phyloP scores from a whole-genome alignment of 768 basidiomycete genomes.

The Polyporus arcularius region DNA sequence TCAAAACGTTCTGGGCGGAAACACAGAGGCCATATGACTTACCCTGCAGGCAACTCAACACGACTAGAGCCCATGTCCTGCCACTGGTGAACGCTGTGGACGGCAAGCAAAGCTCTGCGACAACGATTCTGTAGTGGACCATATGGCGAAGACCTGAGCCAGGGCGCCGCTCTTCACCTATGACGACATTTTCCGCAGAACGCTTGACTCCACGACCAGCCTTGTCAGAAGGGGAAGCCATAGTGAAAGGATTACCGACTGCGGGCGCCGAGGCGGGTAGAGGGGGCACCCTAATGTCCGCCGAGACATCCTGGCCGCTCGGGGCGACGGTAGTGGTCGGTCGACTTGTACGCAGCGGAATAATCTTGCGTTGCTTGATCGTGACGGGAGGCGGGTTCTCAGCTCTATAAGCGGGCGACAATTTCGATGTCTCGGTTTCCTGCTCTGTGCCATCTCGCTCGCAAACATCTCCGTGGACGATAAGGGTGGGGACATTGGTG shows the following conservation, averaged over 20 bases:
- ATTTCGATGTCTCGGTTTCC: background rate
- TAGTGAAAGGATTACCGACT: no score
- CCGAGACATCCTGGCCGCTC: background rate
- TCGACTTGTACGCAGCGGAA: background rate
- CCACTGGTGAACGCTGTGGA: background rate
- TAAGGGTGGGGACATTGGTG: background rate
- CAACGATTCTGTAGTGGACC: constrained; percentile 14
- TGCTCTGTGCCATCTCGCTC: background rate
- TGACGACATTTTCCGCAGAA: background rate
- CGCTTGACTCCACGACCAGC: background rate
- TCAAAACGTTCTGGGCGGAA: background rate
- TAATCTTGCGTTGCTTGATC: background rate
- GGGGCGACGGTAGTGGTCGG: background rate
- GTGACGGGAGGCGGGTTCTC: background rate
- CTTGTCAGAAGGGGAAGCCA: background rate
- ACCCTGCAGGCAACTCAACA: background rate
- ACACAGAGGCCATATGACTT: background rate
- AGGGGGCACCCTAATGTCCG: background rate
- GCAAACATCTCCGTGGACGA: constrained; percentile 7
- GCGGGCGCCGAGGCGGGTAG: no score
- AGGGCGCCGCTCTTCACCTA: background rate
- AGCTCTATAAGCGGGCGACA: background rate
- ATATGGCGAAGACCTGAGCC: background rate
- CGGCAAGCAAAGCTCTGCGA: constrained; percentile 10
- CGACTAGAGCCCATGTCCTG: background rate